These are phyloP conservation scores for Rhizomucor miehei DNA, from an alignment of 371 early-diverging fungal genomes.

Conservation along the genomic window DNA sequence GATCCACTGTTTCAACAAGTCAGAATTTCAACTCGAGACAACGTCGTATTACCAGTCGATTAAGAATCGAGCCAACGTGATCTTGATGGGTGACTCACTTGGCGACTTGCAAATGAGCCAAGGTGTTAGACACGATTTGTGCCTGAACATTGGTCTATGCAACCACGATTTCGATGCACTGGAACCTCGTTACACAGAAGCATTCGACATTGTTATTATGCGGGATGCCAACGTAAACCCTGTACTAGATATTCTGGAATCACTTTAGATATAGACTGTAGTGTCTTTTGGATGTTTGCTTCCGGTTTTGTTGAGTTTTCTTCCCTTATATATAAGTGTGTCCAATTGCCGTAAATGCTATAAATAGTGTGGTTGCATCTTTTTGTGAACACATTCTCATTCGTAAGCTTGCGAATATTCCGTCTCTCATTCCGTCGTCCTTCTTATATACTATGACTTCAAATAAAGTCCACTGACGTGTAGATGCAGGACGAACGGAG, in stretches of 20 bases:
- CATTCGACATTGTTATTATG: constrained; percentile 71
- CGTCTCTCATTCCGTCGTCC: no score
- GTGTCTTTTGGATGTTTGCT: no score
- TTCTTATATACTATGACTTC: no score
- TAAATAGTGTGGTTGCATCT: no score
- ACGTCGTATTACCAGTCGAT: constrained; percentile 40
- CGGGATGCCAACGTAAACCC: constrained; percentile 59
- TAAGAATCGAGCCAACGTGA: constrained; percentile 49
- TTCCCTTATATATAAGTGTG: no score
- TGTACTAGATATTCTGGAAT: constrained; percentile 38
- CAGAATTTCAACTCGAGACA: constrained; percentile 53
- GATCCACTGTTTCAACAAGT: constrained; percentile 80
- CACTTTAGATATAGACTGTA: neutral
- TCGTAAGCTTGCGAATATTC: no score
- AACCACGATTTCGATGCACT: constrained; percentile 61
- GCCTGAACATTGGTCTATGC: constrained; percentile 68
- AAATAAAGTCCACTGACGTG: no score
- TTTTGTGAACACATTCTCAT: no score
- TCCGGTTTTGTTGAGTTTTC: no score
- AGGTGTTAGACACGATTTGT: constrained; percentile 53
- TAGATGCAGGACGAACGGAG: no score
- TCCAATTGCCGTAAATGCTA: no score
- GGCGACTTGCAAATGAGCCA: constrained; percentile 75
- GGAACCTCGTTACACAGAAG: constrained; percentile 47
- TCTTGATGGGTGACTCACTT: constrained; percentile 72